These are phyloP conservation scores for Lasiosphaeris hirsuta DNA, from an alignment of 495 filamentous ascomycete genomes.

Conservation along the genomic window DNA sequence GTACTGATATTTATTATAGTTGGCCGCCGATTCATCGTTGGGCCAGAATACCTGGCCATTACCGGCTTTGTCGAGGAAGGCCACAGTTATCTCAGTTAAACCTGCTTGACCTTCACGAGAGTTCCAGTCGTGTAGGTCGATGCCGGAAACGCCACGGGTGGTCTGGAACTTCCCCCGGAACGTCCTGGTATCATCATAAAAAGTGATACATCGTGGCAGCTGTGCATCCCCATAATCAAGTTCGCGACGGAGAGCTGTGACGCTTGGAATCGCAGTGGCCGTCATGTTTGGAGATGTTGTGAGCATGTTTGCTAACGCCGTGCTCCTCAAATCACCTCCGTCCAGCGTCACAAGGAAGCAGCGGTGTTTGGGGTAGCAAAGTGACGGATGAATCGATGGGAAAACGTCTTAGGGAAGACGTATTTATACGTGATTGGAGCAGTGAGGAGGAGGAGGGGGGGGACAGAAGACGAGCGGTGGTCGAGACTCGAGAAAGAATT, in stretches of 20 bases:
- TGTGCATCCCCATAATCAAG: background rate
- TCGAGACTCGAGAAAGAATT: too few relatives aligned
- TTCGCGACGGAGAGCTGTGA: background rate
- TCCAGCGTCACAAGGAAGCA: too few relatives aligned
- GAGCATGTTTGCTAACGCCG: too few relatives aligned
- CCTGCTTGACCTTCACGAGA: background rate
- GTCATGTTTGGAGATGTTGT: too few relatives aligned
- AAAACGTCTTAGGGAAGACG: too few relatives aligned
- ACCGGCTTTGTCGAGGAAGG: background rate
- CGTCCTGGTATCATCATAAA: background rate
- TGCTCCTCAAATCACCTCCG: too few relatives aligned
- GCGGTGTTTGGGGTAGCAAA: too few relatives aligned
- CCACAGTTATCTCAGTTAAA: background rate
- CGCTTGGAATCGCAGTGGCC: background rate
- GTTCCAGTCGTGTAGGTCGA: background rate
- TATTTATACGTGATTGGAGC: too few relatives aligned
- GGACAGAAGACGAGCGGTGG: too few relatives aligned
- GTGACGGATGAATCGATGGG: too few relatives aligned
- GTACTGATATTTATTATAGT: conserved; percentile 1
- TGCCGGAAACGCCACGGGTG: background rate
- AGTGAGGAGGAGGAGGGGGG: too few relatives aligned
- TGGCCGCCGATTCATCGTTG: background rate
- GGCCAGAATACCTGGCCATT: background rate
- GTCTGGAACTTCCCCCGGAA: background rate
- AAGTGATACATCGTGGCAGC: background rate